Base-by-base conservation (phyloP, 2,329 filamentous ascomycete species). In the Lecanicillium sp. region DNA sequence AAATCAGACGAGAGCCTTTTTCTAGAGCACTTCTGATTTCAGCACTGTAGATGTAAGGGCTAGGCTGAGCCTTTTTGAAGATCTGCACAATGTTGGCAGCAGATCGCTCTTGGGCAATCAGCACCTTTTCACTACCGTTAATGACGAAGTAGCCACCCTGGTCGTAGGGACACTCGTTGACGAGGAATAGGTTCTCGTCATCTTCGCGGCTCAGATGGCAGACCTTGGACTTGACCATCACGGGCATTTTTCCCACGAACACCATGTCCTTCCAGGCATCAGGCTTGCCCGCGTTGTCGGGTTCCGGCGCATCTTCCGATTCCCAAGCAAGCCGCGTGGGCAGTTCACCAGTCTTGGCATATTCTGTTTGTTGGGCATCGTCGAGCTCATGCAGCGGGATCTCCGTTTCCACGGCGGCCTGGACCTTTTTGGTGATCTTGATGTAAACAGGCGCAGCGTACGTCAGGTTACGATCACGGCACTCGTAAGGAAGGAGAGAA, bases 101-200 rank as follows among this genome's bases (percentile, higher is more conserved):
- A 63, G 90, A 96, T 53, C 93, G 86, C 68, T 98, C 93, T 66
- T 98, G 93, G 1, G 93, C 93, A 60, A 98, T 98, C 57, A 98
- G 72, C 19, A 98, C 93, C 75, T 98, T 98, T 65, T 98, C 93
- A 67, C 88, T 95, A 36, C 93, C 93, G 70, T 98, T 98, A 76
- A 98, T 98, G 60, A 98, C 89, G 63, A 98, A 98, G 69, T 98
- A 98, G 56, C 93, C 93, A 57, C 93, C 93, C 62, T 96, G 93
- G 62, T 98, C 93, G 66, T 96, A 98, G 1, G 93, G 93, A 57
- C 93, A 98, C 69, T 98, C 93, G 62, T 95, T 95, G 67, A 94
- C 84, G 39, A 87, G 77, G 64, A 95, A 97, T 2, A 98, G 76
- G 42, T 87, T 85, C 45, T 93, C 84, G 55, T 97, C 91, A 41